phyloP scores from a whole-genome alignment of 371 early-diverging fungal species.

The Sporodiniella umbellata region DNA sequence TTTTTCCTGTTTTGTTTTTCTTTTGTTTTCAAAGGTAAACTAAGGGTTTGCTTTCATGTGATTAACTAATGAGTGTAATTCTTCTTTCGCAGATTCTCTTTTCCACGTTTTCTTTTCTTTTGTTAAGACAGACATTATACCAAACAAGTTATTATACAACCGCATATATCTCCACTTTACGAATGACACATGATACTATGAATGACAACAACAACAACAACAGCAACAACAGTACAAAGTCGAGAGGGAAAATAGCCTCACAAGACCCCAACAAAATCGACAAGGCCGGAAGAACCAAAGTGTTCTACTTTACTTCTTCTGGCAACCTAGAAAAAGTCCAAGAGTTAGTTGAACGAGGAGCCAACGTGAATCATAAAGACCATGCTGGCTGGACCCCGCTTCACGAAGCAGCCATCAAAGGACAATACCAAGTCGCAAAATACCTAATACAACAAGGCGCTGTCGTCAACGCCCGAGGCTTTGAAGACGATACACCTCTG shows the following conservation, averaged over 20 bases:
- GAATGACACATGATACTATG: background rate
- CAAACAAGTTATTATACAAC: background rate
- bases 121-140: background rate
- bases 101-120: no score
- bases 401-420: constrained; percentile 62
- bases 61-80: background rate
- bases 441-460: constrained; percentile 52
- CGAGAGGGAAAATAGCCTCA: constrained; percentile 18
- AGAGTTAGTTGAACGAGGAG: constrained; percentile 40
- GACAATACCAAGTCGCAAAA: constrained; percentile 52
- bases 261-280: constrained; percentile 47
- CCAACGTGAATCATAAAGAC: constrained; percentile 52
- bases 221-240: background rate
- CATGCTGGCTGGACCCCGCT: constrained; percentile 64
- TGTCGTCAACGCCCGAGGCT: constrained; percentile 53
- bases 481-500: constrained; percentile 69
- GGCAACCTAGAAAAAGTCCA: constrained; percentile 45
- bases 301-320: constrained; percentile 44
- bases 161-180: background rate
- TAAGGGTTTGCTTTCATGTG: background rate
- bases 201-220: background rate
- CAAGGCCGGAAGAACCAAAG: constrained; percentile 51
- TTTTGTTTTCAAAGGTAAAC: background rate
- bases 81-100: background rate
- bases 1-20: background rate